Conservation (phyloP, 257 asterid species). For the Parsonsia alboflavescens region DNA sequence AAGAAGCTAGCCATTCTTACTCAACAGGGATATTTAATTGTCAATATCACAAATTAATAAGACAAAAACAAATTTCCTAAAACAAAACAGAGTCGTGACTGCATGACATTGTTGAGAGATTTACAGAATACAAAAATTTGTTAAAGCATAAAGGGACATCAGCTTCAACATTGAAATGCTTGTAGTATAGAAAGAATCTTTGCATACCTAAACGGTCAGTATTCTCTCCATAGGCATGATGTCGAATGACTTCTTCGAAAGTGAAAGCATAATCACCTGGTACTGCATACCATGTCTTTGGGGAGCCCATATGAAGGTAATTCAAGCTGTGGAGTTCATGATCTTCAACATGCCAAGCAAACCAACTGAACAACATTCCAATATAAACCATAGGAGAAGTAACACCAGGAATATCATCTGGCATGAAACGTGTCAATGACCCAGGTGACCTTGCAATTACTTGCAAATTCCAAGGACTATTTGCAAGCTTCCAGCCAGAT, state of each 20-base stretch:
- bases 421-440: conserved; percentile 94
- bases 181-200: conserved; percentile 8
- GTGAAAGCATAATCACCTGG: conserved; percentile 82
- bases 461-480: conserved; percentile 97
- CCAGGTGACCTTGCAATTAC: conserved; percentile 92
- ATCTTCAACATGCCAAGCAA: conserved; percentile 99
- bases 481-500: conserved; percentile 95
- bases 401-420: conserved; percentile 98
- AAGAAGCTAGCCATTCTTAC: not conserved
- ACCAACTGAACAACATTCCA: conserved; percentile 99
- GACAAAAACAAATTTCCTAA: not conserved
- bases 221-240: conserved; percentile 60
- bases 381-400: conserved; percentile 97
- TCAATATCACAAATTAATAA: not conserved
- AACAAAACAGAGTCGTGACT: not conserved
- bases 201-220: conserved; percentile 69
- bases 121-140: not conserved
- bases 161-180: not conserved
- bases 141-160: not conserved
- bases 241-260: conserved; percentile 84
- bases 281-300: conserved; percentile 97
- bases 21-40: not conserved
- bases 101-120: not conserved
- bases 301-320: conserved; percentile 89
- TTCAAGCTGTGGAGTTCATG: conserved; percentile 99